Evolutionary conservation across 352 stramenopile genomes (phyloP), one percentile per base, ranked within the genome.

Genomic region (Globisporangium barbulae): DNA sequence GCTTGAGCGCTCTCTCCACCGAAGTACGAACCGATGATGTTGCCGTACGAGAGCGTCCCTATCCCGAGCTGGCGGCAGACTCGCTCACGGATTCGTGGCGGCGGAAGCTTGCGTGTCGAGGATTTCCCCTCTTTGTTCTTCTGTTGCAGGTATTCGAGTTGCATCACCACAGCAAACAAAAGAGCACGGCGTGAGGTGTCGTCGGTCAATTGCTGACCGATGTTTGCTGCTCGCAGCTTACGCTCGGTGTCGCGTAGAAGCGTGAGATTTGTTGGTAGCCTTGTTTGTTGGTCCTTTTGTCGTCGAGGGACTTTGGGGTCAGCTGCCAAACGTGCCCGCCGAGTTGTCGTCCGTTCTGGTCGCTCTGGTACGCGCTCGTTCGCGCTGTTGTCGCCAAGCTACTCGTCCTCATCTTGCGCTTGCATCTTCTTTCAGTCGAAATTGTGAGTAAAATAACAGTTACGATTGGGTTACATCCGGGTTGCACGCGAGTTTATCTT

Each of bases 401-500:
- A 31, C 8, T 52, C 45, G 45, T 52, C 45, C 45, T 31, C 45
- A 52, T 52, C 45, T 31, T 52, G 45, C 21, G 21, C 45, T 52
- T 52, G 45, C 45, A 52, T 52, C 45, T 52, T 31, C 45, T 52
- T 52, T 52, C 45, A 52, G 21, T 52, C 45, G 21, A 52, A 52
- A 31, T 52, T 52, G 21, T 52, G 45, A 52, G 21, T 31, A 52
- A 52, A 52, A 52, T 52, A 52, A 52, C 21, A 52, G 45, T 31
- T 52, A 31, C 7, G 8, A n/a, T 31, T 52, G 21, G 21, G 45
- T 52, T 52, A 52, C 45, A 52, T 0, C 45, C 45, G 45, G n/a
- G 8, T 52, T 52, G 19, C 45, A 52, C 21, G 31, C 45, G 45
- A 52, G 21, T 52, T 52, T 52, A 52, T 52, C 45, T 31, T 52